Evolutionary conservation across 306 rosid genomes (phyloP).

Genomic region (Arachis hypogaea): DNA sequence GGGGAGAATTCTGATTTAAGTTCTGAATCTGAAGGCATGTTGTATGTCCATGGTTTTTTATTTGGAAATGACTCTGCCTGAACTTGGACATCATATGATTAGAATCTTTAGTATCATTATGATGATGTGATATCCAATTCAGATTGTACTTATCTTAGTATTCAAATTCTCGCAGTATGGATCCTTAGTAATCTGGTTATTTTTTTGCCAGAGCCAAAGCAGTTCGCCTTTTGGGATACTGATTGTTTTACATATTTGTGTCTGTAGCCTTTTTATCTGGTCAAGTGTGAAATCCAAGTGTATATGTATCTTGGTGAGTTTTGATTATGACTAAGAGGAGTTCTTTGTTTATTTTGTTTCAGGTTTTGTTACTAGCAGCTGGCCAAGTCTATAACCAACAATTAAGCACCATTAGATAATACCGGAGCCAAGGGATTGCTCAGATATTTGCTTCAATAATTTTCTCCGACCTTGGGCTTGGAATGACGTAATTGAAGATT

Average conservation of each 20-base stretch:
- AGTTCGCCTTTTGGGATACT: not conserved
- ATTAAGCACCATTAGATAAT: not conserved
- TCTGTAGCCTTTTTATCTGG: not conserved
- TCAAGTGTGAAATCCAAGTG: not conserved
- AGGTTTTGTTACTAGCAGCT: not conserved
- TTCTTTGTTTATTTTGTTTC: not conserved
- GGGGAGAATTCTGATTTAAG: conserved; percentile 21
- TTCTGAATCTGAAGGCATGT: conserved; percentile 7
- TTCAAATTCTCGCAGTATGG: not conserved
- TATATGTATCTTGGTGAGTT: no score
- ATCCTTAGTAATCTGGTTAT: not conserved
- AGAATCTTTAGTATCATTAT: not conserved
- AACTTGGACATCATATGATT: conserved; percentile 12
- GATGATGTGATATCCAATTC: conserved; percentile 22
- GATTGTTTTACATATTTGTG: not conserved
- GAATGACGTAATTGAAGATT: not conserved
- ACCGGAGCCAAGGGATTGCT: not conserved
- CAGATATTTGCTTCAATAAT: conserved; percentile 1
- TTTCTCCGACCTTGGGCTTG: not conserved
- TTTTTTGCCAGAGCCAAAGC: not conserved
- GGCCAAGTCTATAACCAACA: not conserved
- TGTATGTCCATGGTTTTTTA: conserved; percentile 1
- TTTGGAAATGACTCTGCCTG: conserved; percentile 18
- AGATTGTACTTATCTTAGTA: not conserved
- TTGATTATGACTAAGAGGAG: no score